Conservation (phyloP, 805 yeast genomes). For the Saccharomycopsis javanensis region DNA sequence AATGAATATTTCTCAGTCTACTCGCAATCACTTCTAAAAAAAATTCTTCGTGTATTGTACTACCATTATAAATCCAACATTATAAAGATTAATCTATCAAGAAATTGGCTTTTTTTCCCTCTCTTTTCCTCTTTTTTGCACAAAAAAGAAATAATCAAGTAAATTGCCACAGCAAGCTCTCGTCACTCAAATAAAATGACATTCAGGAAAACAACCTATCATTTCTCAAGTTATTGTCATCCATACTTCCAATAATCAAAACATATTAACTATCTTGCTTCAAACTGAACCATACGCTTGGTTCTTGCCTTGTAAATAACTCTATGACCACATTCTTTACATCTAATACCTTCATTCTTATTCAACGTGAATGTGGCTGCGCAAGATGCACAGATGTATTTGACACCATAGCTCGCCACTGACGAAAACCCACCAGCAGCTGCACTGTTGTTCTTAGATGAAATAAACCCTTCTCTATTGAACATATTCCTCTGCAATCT, state of each 20-base stretch:
- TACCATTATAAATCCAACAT: neutral
- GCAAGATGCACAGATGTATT: slow-evolving; percentile 94
- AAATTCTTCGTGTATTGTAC: neutral
- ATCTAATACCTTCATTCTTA: slow-evolving; percentile 93
- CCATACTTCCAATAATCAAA: too few species aligned
- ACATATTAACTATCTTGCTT: slow-evolving; percentile 45
- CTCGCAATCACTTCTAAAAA: too few species aligned
- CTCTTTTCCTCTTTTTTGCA: too few species aligned
- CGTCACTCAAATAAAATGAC: too few species aligned
- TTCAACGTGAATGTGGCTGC: slow-evolving; percentile 80
- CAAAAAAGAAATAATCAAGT: too few species aligned
- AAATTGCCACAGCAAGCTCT: too few species aligned
- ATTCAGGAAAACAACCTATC: too few species aligned
- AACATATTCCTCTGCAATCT: slow-evolving; percentile 10
- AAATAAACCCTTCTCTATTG: slow-evolving; percentile 77
- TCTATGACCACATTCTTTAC: slow-evolving; percentile 98
- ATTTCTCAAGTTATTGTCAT: too few species aligned
- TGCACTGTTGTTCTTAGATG: slow-evolving; percentile 58
- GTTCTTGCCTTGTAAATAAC: slow-evolving; percentile 96
- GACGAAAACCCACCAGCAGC: slow-evolving; percentile 75
- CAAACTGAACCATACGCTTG: slow-evolving; percentile 85
- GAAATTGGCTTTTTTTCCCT: neutral
- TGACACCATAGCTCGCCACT: slow-evolving; percentile 72
- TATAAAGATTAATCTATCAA: too few species aligned
- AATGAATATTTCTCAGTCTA: too few species aligned